Conservation (phyloP, 768 basidiomycete species). For the Amanita pallidorosea region DNA sequence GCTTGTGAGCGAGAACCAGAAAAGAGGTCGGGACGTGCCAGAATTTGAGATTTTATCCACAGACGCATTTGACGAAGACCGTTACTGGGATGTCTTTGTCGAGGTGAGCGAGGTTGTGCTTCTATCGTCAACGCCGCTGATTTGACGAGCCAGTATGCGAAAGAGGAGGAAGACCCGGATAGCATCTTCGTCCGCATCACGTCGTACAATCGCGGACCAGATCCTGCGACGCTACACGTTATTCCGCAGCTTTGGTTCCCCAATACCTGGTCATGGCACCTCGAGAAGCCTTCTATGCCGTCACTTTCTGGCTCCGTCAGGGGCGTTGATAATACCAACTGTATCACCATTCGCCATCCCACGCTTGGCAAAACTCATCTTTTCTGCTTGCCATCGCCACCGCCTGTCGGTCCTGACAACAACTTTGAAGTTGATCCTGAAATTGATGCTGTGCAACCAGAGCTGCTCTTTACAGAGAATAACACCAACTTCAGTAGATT, state of each 20-base stretch:
- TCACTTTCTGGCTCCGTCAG: conserved; percentile 42
- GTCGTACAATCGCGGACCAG: conserved; percentile 92
- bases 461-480: conserved; percentile 92
- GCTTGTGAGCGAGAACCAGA: conserved; percentile 75
- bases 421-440: conserved; percentile 53
- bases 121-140: neutral
- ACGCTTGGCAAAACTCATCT: conserved; percentile 68
- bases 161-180: conserved; percentile 87
- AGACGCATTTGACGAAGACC: conserved; percentile 81
- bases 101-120: conserved; percentile 52
- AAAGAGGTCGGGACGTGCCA: conserved; percentile 72
- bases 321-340: conserved; percentile 39
- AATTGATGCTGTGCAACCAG: conserved; percentile 64
- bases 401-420: conserved; percentile 70
- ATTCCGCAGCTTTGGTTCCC: conserved; percentile 96
- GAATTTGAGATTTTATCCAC: conserved; percentile 95
- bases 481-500: conserved; percentile 92
- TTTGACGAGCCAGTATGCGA: conserved; percentile 68
- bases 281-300: conserved; percentile 57
- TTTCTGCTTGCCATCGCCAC: conserved; percentile 87
- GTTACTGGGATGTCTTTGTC: conserved; percentile 98
- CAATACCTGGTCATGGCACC: conserved; percentile 96
- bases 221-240: conserved; percentile 87
- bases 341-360: conserved; percentile 65
- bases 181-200: conserved; percentile 90